Evolutionary conservation across 2,329 filamentous ascomycete species (phyloP).

Genomic region (Ceratocystis harringtonii): DNA sequence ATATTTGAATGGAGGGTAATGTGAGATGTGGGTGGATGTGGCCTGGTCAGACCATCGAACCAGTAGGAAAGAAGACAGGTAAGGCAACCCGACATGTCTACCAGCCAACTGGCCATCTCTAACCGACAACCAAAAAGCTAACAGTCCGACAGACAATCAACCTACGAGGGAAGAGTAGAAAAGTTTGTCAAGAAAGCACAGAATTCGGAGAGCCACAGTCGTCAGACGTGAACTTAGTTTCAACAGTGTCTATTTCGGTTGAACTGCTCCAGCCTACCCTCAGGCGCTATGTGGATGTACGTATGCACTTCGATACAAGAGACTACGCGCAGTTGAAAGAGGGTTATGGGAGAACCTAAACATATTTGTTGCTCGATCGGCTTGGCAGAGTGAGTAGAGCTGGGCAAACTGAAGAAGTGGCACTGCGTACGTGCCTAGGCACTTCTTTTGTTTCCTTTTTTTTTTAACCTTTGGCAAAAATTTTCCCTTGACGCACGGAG

Average conservation of each 20-base stretch:
- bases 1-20: background rate
- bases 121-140: background rate
- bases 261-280: background rate
- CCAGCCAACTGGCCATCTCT: background rate
- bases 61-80: background rate
- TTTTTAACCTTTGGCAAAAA: background rate
- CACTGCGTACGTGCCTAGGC: background rate
- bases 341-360: background rate
- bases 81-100: background rate
- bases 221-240: background rate
- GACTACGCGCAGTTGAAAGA: background rate
- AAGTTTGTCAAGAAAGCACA: background rate
- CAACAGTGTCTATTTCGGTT: background rate
- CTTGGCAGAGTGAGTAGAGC: background rate
- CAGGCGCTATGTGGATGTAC: background rate
- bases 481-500: background rate
- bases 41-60: background rate
- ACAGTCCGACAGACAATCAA: background rate
- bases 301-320: background rate
- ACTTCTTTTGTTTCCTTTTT: background rate
- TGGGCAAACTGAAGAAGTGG: background rate
- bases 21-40: background rate
- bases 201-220: background rate
- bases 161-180: background rate
- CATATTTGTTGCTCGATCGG: background rate